Evolutionary conservation across 1,139 yeast genomes (phyloP).

Genomic region (Geotrichum histeridarum): DNA sequence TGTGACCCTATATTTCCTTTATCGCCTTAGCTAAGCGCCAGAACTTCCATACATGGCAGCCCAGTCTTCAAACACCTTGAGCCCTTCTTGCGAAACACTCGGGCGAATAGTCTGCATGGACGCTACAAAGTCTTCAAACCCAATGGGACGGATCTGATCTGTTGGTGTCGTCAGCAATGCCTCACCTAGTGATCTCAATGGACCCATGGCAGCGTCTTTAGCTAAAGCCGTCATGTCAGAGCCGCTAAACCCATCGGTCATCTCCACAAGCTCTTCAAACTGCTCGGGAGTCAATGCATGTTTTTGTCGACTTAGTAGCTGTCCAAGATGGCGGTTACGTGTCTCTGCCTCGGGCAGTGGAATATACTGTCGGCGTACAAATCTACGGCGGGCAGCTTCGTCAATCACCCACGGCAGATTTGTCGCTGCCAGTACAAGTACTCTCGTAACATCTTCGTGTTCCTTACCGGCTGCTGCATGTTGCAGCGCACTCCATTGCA

Average conservation of each 20-base stretch:
- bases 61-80: conserved; percentile 82
- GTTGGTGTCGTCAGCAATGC: conserved; percentile 77
- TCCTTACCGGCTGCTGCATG: conserved; percentile 81
- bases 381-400: conserved; percentile 95
- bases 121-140: conserved; percentile 65
- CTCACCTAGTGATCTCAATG: conserved; percentile 85
- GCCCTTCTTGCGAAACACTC: conserved; percentile 82
- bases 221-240: conserved; percentile 93
- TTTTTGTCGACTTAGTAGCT: conserved; percentile 68
- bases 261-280: conserved; percentile 52
- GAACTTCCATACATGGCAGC: conserved; percentile 84
- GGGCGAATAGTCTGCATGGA: conserved; percentile 85
- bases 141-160: conserved; percentile 78
- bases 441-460: conserved; percentile 61
- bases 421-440: conserved; percentile 89
- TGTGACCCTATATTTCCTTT: too few species aligned
- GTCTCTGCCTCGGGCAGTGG: conserved; percentile 91
- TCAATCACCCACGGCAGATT: conserved; percentile 97
- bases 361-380: conserved; percentile 87
- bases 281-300: conserved; percentile 61
- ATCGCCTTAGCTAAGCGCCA: conserved; percentile 49
- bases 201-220: conserved; percentile 98
- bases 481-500: conserved; percentile 93
- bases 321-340: conserved; percentile 62
- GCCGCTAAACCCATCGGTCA: conserved; percentile 84